phyloP scores from a whole-genome alignment of 2,329 filamentous ascomycete genomes.

The Trichoderma sp. region DNA sequence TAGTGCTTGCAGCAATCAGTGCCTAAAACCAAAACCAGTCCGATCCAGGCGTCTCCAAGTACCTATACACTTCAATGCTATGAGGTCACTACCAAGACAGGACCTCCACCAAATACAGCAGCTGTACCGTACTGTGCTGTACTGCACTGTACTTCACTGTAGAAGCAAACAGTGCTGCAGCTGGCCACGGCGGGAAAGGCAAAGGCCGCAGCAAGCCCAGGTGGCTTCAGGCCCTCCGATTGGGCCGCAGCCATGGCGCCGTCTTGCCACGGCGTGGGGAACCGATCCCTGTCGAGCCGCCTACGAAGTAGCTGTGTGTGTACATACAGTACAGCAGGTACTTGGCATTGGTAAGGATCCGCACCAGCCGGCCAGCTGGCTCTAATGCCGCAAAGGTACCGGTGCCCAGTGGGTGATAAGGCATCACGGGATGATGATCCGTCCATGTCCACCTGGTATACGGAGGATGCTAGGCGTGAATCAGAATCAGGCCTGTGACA shows the following conservation, averaged over 20 bases:
- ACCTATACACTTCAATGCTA: background rate
- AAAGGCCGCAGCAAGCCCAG: conserved; percentile 2
- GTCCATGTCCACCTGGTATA: no score
- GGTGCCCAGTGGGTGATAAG: conserved; percentile 1
- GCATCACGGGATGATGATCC: conserved; percentile 15
- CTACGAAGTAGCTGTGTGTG: no score
- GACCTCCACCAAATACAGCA: background rate
- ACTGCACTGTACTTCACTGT: no score
- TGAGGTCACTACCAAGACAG: background rate
- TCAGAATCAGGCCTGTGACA: conserved; percentile 10
- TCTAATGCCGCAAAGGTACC: conserved; percentile 17
- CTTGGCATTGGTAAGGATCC: conserved; percentile 25
- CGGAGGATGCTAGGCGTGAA: conserved; percentile 7
- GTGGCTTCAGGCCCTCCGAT: conserved; percentile 12
- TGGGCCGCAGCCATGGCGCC: background rate
- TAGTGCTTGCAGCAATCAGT: conserved; percentile 15
- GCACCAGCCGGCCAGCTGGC: background rate
- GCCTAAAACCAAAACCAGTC: background rate
- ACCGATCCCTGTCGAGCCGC: conserved; percentile 9
- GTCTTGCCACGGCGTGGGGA: conserved; percentile 14
- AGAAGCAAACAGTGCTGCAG: background rate
- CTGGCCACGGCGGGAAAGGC: conserved; percentile 6
- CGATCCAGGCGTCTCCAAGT: no score
- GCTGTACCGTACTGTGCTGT: no score
- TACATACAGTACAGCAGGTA: no score